Evolutionary conservation across 306 rosid species (phyloP).

Genomic region (Benincasa hispida): DNA sequence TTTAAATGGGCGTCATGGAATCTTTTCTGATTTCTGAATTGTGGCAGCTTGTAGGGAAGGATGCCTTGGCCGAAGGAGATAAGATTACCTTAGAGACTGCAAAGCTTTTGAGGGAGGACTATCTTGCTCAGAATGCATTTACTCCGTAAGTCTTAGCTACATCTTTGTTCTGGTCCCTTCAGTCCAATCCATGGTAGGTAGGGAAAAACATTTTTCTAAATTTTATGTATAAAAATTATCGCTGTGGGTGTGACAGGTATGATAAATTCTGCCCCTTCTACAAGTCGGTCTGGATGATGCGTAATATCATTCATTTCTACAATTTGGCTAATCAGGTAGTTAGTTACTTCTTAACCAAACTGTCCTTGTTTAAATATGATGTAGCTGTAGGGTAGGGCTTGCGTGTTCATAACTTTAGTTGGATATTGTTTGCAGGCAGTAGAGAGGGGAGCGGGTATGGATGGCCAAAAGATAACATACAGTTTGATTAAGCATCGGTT

Average conservation of each 20-base stretch:
- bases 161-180: not conserved
- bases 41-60: slow-evolving; percentile 95
- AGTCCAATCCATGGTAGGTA: not conserved
- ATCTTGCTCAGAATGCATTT: slow-evolving; percentile 99
- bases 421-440: slow-evolving; percentile 47
- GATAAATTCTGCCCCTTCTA: slow-evolving; percentile 98
- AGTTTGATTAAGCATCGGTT: slow-evolving; percentile 81
- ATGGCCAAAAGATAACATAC: slow-evolving; percentile 85
- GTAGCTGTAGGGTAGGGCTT: not conserved
- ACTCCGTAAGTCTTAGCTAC: slow-evolving; percentile 54
- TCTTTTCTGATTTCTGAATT: not conserved
- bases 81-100: slow-evolving; percentile 98
- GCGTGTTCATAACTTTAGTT: not conserved
- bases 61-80: slow-evolving; percentile 96
- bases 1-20: not conserved
- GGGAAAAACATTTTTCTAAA: not conserved
- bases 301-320: slow-evolving; percentile 95
- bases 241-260: slow-evolving; percentile 34
- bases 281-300: slow-evolving; percentile 99
- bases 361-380: not conserved
- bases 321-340: slow-evolving; percentile 91
- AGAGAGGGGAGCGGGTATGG: slow-evolving; percentile 94
- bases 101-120: slow-evolving; percentile 98
- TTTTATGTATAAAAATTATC: not conserved
- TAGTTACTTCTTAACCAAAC: not conserved